phyloP scores from a whole-genome alignment of 2,329 filamentous ascomycete species.

The Fusarium sp. region DNA sequence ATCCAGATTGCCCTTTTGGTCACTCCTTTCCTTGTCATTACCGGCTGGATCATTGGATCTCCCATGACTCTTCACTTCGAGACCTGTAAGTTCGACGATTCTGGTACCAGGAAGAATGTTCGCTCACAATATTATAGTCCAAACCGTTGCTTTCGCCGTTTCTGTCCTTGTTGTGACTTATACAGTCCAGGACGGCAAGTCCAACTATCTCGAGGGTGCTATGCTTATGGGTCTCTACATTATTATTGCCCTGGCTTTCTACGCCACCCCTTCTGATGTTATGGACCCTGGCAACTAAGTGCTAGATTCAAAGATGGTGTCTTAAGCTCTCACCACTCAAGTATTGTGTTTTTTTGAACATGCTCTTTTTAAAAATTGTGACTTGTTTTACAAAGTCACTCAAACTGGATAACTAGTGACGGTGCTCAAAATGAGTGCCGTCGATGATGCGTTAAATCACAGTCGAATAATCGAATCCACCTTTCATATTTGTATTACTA shows the following conservation, averaged over 20 bases:
- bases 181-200: constrained; percentile 83
- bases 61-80: constrained; percentile 86
- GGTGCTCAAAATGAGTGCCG: not conserved
- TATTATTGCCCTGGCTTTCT: constrained; percentile 72
- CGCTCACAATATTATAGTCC: constrained; percentile 59
- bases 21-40: constrained; percentile 81
- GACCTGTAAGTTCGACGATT: constrained; percentile 56
- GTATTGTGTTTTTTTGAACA: constrained; percentile 6
- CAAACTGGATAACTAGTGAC: not conserved
- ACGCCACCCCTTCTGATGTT: constrained; percentile 63
- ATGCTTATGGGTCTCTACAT: constrained; percentile 70
- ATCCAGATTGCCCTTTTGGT: constrained; percentile 87
- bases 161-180: constrained; percentile 81
- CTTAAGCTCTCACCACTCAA: not conserved
- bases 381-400: constrained; percentile 5
- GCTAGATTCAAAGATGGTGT: not conserved
- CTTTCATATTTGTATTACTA: constrained; percentile 46
- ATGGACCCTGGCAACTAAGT: constrained; percentile 53
- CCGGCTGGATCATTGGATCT: constrained; percentile 80
- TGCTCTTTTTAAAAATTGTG: constrained; percentile 1
- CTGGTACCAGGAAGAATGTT: not conserved
- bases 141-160: constrained; percentile 82
- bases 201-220: constrained; percentile 85
- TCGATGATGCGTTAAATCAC: constrained; percentile 9
- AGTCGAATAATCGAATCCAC: constrained; percentile 25